Evolutionary conservation across 345 rosid species (phyloP).

Genomic region (Adansonia digitata): DNA sequence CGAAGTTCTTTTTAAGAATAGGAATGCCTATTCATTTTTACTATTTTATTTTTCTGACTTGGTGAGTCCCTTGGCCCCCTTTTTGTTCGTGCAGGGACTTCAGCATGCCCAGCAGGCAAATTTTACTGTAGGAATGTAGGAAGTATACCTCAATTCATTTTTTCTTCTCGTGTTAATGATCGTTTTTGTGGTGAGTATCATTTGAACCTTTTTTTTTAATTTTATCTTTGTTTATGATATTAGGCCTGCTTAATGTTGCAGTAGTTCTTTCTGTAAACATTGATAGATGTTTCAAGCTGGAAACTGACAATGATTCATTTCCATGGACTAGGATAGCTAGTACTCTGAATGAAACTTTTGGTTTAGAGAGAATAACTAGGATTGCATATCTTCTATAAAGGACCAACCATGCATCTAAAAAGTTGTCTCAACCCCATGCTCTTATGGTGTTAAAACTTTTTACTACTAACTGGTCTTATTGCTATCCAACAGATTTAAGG

Average conservation of each 20-base stretch:
- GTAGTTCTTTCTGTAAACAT: neutral
- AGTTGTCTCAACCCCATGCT: neutral
- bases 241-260: neutral
- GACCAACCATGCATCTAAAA: neutral
- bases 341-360: too few relatives aligned
- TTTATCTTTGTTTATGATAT: neutral
- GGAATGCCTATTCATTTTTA: neutral
- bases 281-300: neutral
- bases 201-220: neutral
- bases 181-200: slow-evolving; percentile 45
- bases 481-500: neutral
- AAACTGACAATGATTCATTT: neutral
- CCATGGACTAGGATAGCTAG: neutral
- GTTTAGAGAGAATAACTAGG: neutral
- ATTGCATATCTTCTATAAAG: slow-evolving; percentile 2
- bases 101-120: slow-evolving; percentile 62
- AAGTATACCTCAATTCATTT: slow-evolving; percentile 49
- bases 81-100: slow-evolving; percentile 55
- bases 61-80: neutral
- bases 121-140: slow-evolving; percentile 64
- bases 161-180: slow-evolving; percentile 58
- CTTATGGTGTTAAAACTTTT: neutral
- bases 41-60: neutral
- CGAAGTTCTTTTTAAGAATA: neutral
- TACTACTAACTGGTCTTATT: neutral